Evolutionary conservation across 257 asterid species (phyloP), one percentile per base, ranked within the genome.

Genomic region (Lantana camara): DNA sequence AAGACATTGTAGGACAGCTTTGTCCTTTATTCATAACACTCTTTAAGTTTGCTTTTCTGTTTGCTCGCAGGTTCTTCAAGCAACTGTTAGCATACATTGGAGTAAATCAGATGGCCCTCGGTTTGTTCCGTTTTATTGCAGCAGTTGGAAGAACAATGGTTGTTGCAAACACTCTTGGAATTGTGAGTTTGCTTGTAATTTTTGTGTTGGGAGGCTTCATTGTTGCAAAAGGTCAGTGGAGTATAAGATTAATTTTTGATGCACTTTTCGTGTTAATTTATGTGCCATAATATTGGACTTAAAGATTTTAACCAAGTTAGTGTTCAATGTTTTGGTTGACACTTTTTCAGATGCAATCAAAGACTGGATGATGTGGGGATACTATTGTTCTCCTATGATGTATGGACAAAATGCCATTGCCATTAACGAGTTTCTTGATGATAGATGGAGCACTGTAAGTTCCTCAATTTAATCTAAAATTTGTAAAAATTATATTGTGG

Each of bases 331-430:
- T n/a, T n/a, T n/a, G n/a, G n/a, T 16, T 62, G 30, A 34, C 41
- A 59, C 32, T 62, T 49, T 14, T 41, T 14, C 77, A 84, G 91
- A 84, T 62, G 83, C 75, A 56, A 81, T 84, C 24, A 51, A 79
- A 69, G 62, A 55, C 56, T 84, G 91, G 91, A 79, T 84, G 88
- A 79, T 74, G 48, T 84, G 91, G 91, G 88, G 88, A 7, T 84
- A 84, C 68, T 84, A 84, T 54, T 38, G 70, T 57, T 84, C 91
- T 57, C 88, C 88, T 15, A 81, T 84, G 91, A 81, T 73, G 82
- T 84, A 84, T 46, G 91, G 88, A 44, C 88, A 84, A 62, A 84
- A 84, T 60, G 91, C 91, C 53, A 74, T 84, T 60, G 85, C 85
- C 53, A 77, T 81, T 54, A 81, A 81, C 17, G 91, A 84, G 64